Conservation (phyloP, 495 filamentous ascomycete genomes). For the Rostrohypoxylon terebratum region DNA sequence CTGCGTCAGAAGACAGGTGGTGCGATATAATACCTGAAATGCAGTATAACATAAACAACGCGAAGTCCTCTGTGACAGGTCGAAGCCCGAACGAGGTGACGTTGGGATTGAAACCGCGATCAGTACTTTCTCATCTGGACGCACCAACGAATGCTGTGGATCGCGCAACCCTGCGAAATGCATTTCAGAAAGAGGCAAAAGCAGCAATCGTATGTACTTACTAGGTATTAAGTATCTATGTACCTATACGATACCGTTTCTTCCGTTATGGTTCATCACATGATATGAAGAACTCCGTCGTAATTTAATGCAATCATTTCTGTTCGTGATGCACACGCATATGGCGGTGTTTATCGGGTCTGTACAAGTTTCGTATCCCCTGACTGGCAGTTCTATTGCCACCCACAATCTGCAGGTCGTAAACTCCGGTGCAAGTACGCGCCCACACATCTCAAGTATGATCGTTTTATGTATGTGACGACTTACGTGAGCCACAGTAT, state of each 20-base stretch:
- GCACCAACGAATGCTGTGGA: no score
- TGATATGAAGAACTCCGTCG: neutral
- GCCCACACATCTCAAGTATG: slow-evolving; percentile 15
- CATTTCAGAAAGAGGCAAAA: no score
- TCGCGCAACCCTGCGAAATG: no score
- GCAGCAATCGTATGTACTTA: no score
- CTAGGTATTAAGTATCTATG: no score
- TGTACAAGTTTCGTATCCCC: neutral
- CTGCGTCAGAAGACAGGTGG: no score
- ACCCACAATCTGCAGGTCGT: slow-evolving; percentile 25
- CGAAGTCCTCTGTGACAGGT: no score
- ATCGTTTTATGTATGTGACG: neutral
- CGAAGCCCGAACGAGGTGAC: no score
- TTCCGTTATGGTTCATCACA: neutral
- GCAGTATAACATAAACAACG: no score
- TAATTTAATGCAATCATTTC: neutral
- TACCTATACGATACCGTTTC: neutral
- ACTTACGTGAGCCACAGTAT: slow-evolving; percentile 27
- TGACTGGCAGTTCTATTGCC: slow-evolving; percentile 36
- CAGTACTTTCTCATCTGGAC: no score
- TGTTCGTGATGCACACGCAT: neutral
- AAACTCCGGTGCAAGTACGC: slow-evolving; percentile 33
- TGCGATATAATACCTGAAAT: no score
- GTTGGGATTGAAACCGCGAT: no score
- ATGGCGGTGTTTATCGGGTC: neutral